Evolutionary conservation across 306 rosid species (phyloP), one percentile per base, ranked within the genome.

Genomic region (Quercus dentata): DNA sequence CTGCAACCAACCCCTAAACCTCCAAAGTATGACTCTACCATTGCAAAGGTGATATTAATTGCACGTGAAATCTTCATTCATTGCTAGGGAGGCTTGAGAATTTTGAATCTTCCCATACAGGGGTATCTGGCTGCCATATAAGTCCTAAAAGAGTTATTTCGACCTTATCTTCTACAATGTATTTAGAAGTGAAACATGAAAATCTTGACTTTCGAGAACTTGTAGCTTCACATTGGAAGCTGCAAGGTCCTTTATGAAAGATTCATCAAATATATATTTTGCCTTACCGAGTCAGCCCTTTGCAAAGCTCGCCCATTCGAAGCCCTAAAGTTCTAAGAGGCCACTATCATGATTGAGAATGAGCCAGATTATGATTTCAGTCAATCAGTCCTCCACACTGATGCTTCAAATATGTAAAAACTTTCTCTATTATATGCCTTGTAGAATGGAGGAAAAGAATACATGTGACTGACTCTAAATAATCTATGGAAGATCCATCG

Each of bases 331-430:
- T 57, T 20, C 27, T 57, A 57, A 20, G 63, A 57, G 63, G 63
- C 63, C 63, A 8, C 63, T 57, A 18, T 57, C 25, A n/a, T 57
- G 28, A 56, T 56, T n/a, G 25, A 56, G 21, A 56, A 56, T 56
- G 61, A 56, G 61, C 61, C 21, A 41, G 49, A 15, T 74, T 14
- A 41, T 19, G 41, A 56, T 56, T 64, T 67, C 30, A 52, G 79
- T 38, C 52, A 30, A 56, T 73, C 30, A n/a, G 79, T 52, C 38
- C 27, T 74, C 41, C 54, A 74, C n/a, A 18, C 55, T 64, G 25
- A 62, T n/a, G 41, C 70, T 46, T 56, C 74, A 71, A 63, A 54
- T 44, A 82, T 46, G 57, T 20, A 74, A 67, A 56, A 46, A 7
- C 19, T 13, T 28, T 56, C 33, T 57, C 41, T 28, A 28, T 55